phyloP scores from a whole-genome alignment of 1,284 basidiomycete species.

The Irpex lacteus region DNA sequence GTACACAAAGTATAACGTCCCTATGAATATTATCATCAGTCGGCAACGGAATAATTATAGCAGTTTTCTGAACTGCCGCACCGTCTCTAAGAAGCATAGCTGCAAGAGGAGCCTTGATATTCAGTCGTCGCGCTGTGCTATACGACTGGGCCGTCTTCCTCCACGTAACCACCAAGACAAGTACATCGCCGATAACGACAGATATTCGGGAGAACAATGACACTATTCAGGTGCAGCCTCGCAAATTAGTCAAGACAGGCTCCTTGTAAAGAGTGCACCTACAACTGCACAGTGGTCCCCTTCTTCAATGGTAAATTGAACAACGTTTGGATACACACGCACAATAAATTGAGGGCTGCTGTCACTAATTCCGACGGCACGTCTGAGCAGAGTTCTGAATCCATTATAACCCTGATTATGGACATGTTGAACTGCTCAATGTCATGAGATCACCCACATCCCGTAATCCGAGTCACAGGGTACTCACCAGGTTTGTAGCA shows the following conservation, averaged over 20 bases:
- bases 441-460: too few relatives aligned
- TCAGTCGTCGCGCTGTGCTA: background rate
- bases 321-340: too few relatives aligned
- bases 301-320: too few relatives aligned
- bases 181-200: background rate
- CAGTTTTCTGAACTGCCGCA: background rate
- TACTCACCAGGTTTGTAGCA: background rate
- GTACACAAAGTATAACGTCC: background rate
- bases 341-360: too few relatives aligned
- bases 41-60: background rate
- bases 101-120: background rate
- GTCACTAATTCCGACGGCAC: too few relatives aligned
- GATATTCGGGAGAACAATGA: background rate
- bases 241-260: too few relatives aligned
- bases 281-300: too few relatives aligned
- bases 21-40: background rate
- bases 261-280: too few relatives aligned
- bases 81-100: background rate
- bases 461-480: too few relatives aligned
- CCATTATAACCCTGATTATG: too few relatives aligned
- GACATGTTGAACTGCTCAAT: too few relatives aligned
- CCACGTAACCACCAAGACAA: background rate
- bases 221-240: background rate
- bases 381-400: too few relatives aligned
- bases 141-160: background rate